Evolutionary conservation across 352 stramenopile species (phyloP).

Genomic region (Phytopythium kandeliae): DNA sequence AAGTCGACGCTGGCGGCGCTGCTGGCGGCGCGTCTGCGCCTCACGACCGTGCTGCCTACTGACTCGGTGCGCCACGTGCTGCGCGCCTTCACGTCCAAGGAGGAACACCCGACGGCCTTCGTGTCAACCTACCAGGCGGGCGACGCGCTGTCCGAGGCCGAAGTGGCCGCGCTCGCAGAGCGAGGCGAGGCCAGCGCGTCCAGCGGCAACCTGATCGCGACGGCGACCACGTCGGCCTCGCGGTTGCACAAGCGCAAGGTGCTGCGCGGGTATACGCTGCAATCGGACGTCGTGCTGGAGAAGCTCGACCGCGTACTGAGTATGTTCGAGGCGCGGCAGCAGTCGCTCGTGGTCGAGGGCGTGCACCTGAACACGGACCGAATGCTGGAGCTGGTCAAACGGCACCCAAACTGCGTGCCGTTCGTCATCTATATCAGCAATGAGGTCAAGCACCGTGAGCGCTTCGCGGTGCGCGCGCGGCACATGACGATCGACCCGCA

Average conservation of each 20-base stretch:
- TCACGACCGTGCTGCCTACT: constrained; percentile 81
- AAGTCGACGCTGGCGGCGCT: constrained; percentile 85
- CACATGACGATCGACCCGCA: constrained; percentile 88
- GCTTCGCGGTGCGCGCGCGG: constrained; percentile 74
- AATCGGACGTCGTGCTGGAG: constrained; percentile 77
- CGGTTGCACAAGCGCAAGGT: constrained; percentile 80
- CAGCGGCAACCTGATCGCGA: constrained; percentile 14
- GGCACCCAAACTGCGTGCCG: constrained; percentile 78
- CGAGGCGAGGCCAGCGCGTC: constrained; percentile 10
- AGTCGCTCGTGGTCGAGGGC: constrained; percentile 83
- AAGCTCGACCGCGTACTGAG: constrained; percentile 80
- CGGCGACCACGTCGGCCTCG: constrained; percentile 51
- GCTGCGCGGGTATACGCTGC: constrained; percentile 76
- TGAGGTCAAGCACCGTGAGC: constrained; percentile 82
- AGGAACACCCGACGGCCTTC: constrained; percentile 75
- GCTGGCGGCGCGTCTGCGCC: constrained; percentile 59
- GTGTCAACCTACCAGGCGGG: constrained; percentile 87
- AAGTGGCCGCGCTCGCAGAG: constrained; percentile 43
- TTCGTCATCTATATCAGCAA: constrained; percentile 90
- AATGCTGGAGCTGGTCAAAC: constrained; percentile 69
- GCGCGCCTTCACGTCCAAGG: constrained; percentile 74
- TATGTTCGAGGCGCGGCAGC: constrained; percentile 78
- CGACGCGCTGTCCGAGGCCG: constrained; percentile 47
- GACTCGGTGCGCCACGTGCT: constrained; percentile 84
- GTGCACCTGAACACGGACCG: constrained; percentile 84